Evolutionary conservation across 2,329 filamentous ascomycete genomes (phyloP).

Genomic region (Exutisphaerella laricina): DNA sequence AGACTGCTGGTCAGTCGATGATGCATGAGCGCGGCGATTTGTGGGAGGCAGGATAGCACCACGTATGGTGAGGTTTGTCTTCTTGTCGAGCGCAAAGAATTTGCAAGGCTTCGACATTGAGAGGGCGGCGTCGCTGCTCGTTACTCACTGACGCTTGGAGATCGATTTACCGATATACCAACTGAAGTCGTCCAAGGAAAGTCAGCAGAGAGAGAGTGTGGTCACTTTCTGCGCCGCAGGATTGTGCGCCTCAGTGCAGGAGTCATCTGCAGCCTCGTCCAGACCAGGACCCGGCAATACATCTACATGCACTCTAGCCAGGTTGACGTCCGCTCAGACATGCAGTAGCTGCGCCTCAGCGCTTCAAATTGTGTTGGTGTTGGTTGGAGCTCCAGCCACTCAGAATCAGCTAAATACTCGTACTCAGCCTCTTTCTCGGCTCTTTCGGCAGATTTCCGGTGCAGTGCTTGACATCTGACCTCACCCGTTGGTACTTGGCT

Average conservation of each 20-base stretch:
- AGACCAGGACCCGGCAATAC: neutral
- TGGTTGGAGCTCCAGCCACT: constrained; percentile 11
- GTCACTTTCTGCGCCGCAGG: constrained; percentile 6
- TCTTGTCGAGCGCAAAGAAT: no score
- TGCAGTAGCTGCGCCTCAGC: constrained; percentile 5
- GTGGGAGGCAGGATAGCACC: neutral
- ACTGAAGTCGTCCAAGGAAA: neutral
- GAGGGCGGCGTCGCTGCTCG: neutral
- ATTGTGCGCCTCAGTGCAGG: neutral
- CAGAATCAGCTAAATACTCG: neutral
- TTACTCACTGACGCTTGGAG: neutral
- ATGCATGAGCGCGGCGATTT: constrained; percentile 5
- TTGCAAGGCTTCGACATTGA: no score
- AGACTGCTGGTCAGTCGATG: constrained; percentile 6
- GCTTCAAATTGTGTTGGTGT: constrained; percentile 6
- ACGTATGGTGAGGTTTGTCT: neutral
- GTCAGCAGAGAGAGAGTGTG: neutral
- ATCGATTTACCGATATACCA: no score
- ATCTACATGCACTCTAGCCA: neutral
- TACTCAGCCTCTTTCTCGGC: neutral
- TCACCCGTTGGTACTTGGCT: neutral
- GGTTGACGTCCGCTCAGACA: neutral
- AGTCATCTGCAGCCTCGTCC: neutral
- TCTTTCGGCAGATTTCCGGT: neutral
- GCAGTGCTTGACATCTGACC: neutral